phyloP scores from a whole-genome alignment of 2,329 filamentous ascomycete species.

The Daldinia sp. region DNA sequence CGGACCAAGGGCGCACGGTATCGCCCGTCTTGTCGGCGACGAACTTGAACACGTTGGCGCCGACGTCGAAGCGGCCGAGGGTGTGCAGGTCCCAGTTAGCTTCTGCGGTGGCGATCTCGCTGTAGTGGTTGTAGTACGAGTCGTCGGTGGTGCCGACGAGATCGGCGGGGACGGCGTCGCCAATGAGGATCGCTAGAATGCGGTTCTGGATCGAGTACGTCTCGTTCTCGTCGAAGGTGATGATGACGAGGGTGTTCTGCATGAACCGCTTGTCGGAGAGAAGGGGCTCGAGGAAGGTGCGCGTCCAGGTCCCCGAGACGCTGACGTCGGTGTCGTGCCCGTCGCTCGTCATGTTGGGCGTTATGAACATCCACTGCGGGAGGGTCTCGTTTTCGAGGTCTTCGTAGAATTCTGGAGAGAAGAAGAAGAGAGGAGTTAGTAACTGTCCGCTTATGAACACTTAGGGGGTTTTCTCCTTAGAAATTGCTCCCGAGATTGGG shows the following conservation, averaged over 20 bases:
- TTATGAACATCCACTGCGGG: slow-evolving; percentile 79
- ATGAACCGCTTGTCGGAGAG: slow-evolving; percentile 77
- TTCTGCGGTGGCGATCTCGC: slow-evolving; percentile 72
- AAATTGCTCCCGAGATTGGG: not conserved
- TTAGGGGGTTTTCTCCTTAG: not conserved
- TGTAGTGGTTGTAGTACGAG: slow-evolving; percentile 81
- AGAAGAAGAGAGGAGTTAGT: slow-evolving; percentile 4
- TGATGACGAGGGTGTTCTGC: slow-evolving; percentile 78
- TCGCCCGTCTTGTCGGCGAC: slow-evolving; percentile 73
- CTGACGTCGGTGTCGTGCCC: slow-evolving; percentile 81
- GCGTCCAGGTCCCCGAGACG: slow-evolving; percentile 75
- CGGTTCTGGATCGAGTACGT: slow-evolving; percentile 75
- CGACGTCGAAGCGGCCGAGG: slow-evolving; percentile 78
- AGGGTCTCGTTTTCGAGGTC: slow-evolving; percentile 73
- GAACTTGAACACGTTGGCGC: slow-evolving; percentile 75
- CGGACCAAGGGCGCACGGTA: slow-evolving; percentile 56
- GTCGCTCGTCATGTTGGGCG: slow-evolving; percentile 80
- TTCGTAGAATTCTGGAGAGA: slow-evolving; percentile 65
- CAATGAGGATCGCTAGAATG: slow-evolving; percentile 77
- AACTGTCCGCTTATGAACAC: not conserved
- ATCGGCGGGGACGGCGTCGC: slow-evolving; percentile 75
- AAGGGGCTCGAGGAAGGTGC: slow-evolving; percentile 76
- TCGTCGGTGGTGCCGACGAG: slow-evolving; percentile 76
- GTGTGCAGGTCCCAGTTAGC: slow-evolving; percentile 78
- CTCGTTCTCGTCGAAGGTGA: slow-evolving; percentile 85